phyloP scores from a whole-genome alignment of 257 asterid genomes.

The Gentiana macrophylla region DNA sequence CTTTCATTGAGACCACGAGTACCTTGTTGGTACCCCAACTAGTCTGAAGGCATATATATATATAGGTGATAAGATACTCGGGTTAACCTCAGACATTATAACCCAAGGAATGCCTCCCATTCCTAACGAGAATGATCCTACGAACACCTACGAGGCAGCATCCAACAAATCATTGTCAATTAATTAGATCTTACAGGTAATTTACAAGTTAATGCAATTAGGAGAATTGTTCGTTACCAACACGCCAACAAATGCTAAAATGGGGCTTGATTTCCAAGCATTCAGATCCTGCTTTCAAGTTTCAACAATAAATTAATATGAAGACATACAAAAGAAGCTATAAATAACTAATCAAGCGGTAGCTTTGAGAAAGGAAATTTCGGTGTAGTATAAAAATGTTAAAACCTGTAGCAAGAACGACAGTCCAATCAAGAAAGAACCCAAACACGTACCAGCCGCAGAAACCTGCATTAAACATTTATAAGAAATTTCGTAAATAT shows the following conservation, averaged over 20 bases:
- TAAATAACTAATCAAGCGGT: background rate
- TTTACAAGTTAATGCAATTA: background rate
- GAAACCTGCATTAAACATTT: conserved; percentile 40
- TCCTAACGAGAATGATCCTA: conserved; percentile 73
- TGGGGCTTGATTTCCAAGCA: conserved; percentile 49
- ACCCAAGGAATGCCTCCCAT: conserved; percentile 94
- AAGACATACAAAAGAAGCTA: conserved; percentile 6
- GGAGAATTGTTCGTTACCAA: conserved; percentile 37
- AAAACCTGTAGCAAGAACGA: conserved; percentile 35
- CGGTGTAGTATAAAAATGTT: no score
- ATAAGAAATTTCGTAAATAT: no score
- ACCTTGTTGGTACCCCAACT: no score
- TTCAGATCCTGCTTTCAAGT: conserved; percentile 52
- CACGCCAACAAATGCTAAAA: conserved; percentile 57
- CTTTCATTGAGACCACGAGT: background rate
- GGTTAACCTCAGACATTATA: conserved; percentile 72
- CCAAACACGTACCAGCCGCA: conserved; percentile 66
- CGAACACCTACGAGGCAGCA: conserved; percentile 63
- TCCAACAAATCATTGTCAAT: background rate
- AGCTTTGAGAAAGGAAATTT: no score
- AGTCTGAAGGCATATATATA: no score
- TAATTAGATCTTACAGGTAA: no score
- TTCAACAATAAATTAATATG: background rate
- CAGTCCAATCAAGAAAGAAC: conserved; percentile 56
- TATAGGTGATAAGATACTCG: no score